Conservation (phyloP, 73 alveolate genomes). For the Paramecium primaurelia region DNA sequence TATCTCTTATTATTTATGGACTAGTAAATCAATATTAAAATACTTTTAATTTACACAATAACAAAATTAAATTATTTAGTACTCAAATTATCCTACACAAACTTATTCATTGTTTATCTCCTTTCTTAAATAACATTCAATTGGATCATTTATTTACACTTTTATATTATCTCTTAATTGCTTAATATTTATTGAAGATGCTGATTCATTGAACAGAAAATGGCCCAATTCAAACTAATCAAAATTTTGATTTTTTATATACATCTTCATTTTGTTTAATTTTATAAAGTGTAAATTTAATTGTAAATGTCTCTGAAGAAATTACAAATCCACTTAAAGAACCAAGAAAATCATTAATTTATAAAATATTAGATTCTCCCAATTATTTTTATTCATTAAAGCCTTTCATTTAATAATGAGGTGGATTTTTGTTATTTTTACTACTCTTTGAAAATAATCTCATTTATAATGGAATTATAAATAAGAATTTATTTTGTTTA, state of each 20-base stretch:
- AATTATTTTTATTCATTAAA: neutral
- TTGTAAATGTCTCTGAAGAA: neutral
- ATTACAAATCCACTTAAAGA: neutral
- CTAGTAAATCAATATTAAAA: neutral
- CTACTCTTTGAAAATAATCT: neutral
- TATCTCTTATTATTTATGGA: neutral
- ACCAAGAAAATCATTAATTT: neutral
- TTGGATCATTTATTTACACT: neutral
- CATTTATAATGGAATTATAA: neutral
- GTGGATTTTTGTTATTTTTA: neutral
- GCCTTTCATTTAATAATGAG: neutral
- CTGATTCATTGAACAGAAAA: neutral
- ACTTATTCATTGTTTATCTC: neutral
- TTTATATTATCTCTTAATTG: neutral
- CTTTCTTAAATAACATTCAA: neutral
- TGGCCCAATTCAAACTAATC: neutral
- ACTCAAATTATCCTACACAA: neutral
- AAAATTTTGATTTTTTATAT: neutral
- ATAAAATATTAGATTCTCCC: neutral
- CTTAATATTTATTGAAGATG: neutral
- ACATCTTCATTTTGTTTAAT: slow-evolving; percentile 3
- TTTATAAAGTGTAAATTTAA: neutral
- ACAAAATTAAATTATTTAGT: neutral
- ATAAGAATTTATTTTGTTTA: neutral
- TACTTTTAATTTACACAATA: neutral